Evolutionary conservation across 2,329 filamentous ascomycete genomes (phyloP).

Genomic region (Neofusicoccum cordaticola): DNA sequence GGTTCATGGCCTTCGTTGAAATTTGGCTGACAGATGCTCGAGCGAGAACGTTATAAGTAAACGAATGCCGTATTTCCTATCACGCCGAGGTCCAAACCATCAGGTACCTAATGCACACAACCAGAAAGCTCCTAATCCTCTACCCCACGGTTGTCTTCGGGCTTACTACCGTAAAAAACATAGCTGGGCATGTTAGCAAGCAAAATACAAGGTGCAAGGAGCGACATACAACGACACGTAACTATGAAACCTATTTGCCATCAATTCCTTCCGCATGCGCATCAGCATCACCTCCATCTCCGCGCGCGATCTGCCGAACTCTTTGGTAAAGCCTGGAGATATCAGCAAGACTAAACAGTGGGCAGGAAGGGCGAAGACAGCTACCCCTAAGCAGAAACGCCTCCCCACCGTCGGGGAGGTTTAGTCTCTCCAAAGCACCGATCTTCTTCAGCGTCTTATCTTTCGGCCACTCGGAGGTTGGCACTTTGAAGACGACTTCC

Average conservation of each 20-base stretch:
- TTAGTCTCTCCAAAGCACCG: constrained; percentile 9
- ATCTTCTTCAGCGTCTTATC: constrained; percentile 7
- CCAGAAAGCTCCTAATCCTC: background rate
- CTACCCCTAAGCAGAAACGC: constrained; percentile 6
- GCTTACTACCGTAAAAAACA: background rate
- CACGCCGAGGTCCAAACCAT: background rate
- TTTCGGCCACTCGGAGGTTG: constrained; percentile 12
- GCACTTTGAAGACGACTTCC: constrained; percentile 12
- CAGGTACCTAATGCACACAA: background rate
- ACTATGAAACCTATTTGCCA: constrained; percentile 14
- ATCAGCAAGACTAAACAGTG: background rate
- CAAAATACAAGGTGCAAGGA: too few relatives aligned
- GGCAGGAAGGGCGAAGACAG: too few relatives aligned
- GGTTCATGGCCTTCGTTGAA: too few relatives aligned
- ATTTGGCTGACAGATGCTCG: background rate
- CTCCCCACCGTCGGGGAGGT: constrained; percentile 10
- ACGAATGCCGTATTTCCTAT: background rate
- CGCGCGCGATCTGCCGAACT: constrained; percentile 3
- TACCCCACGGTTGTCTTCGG: background rate
- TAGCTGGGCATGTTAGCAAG: background rate
- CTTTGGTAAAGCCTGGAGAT: background rate
- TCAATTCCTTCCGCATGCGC: constrained; percentile 11
- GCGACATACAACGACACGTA: constrained; percentile 5
- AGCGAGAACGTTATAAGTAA: background rate
- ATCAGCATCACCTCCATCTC: constrained; percentile 14